Percentiles rank a stretch among this genome's conserved stretches.
phyloP scores from a whole-genome alignment of 768 basidiomycete genomes.

The Astraeus odoratus region DNA sequence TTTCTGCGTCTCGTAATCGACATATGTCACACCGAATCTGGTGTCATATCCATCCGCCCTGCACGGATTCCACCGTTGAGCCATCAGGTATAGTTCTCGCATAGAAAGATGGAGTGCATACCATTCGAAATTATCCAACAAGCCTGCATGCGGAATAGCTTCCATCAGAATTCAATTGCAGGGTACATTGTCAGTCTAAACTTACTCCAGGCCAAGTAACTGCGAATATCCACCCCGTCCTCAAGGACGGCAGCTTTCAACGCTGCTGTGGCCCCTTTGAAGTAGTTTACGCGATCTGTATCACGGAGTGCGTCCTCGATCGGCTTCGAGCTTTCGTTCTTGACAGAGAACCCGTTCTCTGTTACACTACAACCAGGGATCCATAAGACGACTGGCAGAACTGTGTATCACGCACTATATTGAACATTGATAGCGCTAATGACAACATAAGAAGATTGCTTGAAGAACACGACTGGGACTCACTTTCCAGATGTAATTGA shows the following conservation, averaged over 20 bases:
- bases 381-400: background rate
- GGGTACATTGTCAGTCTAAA: constrained; percentile 2
- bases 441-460: constrained; percentile 1
- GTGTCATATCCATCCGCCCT: constrained; percentile 63
- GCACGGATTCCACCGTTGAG: background rate
- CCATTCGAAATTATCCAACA: constrained; percentile 72
- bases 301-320: constrained; percentile 50
- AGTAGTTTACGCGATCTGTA: constrained; percentile 61
- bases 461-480: constrained; percentile 1
- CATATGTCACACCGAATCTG: constrained; percentile 66
- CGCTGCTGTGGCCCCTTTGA: constrained; percentile 48
- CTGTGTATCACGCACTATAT: constrained; percentile 39
- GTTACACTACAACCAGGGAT: constrained; percentile 42
- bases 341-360: constrained; percentile 69
- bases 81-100: background rate
- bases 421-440: constrained; percentile 40
- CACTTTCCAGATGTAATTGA: constrained; percentile 69
- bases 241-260: constrained; percentile 51
- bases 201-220: constrained; percentile 68
- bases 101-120: constrained; percentile 4
- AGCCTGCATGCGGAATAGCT: constrained; percentile 32
- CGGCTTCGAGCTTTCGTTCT: constrained; percentile 50
- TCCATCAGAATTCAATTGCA: background rate
- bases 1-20: constrained; percentile 63
- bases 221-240: constrained; percentile 55